A percentile compares a stretch with the other conserved stretches of the same genome.
Evolutionary conservation across 2,329 filamentous ascomycete genomes (phyloP).

Genomic region (Fusarium sp.): DNA sequence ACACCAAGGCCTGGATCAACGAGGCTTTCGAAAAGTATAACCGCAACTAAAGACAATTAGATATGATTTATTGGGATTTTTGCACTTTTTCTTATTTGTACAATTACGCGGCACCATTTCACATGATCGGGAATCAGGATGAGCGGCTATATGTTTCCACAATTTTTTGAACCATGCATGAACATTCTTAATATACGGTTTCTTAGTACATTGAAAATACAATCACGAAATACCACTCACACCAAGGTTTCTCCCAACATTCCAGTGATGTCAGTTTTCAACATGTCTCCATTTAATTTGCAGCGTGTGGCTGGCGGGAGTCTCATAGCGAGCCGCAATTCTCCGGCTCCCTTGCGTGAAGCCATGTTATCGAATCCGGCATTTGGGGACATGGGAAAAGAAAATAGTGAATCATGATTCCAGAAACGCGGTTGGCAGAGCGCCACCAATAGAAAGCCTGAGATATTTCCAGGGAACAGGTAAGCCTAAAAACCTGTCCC

Average conservation of each 20-base stretch:
- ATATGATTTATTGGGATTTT: conserved; percentile 20
- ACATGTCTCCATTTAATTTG: not conserved
- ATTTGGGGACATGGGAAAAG: not conserved
- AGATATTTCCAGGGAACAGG: not conserved
- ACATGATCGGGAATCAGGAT: conserved; percentile 36
- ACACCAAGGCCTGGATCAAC: conserved; percentile 34
- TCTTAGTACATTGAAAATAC: conserved; percentile 13
- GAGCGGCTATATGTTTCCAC: conserved; percentile 31
- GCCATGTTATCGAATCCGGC: not conserved
- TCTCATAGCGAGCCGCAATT: conserved; percentile 11
- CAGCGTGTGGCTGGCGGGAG: conserved; percentile 18
- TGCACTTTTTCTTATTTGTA: conserved; percentile 14
- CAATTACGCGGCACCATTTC: conserved; percentile 25
- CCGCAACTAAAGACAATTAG: conserved; percentile 8
- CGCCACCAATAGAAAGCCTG: not conserved
- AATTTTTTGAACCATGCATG: conserved; percentile 21
- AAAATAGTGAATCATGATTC: not conserved
- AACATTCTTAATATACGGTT: conserved; percentile 33
- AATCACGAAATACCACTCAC: conserved; percentile 15
- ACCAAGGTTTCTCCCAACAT: not conserved
- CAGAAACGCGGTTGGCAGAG: not conserved
- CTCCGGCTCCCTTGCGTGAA: conserved; percentile 1
- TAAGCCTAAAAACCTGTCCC: not conserved
- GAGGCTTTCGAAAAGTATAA: conserved; percentile 21
- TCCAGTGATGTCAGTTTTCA: conserved; percentile 16